Conservation (phyloP, 495 filamentous ascomycete species). For the Venustampulla echinocandica region DNA sequence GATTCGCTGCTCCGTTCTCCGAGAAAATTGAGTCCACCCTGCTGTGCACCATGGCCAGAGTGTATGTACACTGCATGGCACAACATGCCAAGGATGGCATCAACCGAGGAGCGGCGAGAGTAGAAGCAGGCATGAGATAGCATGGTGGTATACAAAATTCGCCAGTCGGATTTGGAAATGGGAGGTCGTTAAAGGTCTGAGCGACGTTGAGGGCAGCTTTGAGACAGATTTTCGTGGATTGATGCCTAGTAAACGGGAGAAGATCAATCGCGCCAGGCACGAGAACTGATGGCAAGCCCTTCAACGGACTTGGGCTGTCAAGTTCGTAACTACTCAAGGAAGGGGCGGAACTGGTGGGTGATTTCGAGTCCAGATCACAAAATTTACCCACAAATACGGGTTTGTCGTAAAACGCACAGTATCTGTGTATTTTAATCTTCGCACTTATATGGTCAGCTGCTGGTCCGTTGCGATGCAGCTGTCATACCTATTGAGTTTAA, state of each 20-base stretch:
- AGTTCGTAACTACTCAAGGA: background rate
- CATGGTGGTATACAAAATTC: slow-evolving; percentile 1
- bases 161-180: slow-evolving; percentile 36
- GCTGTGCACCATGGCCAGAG: slow-evolving; percentile 40
- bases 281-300: background rate
- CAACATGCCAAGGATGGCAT: slow-evolving; percentile 55
- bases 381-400: slow-evolving; percentile 50
- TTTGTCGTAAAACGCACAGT: slow-evolving; percentile 49
- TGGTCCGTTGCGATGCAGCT: background rate
- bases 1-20: slow-evolving; percentile 14
- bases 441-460: slow-evolving; percentile 30
- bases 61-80: slow-evolving; percentile 53
- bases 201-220: slow-evolving; percentile 43
- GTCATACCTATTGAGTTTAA: slow-evolving; percentile 38
- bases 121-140: slow-evolving; percentile 2
- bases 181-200: slow-evolving; percentile 40
- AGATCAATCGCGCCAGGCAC: slow-evolving; percentile 1
- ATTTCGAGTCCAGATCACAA: slow-evolving; percentile 38
- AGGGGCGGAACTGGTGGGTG: slow-evolving; percentile 25
- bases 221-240: slow-evolving; percentile 46
- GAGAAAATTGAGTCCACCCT: slow-evolving; percentile 2
- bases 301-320: background rate
- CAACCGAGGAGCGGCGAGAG: slow-evolving; percentile 34
- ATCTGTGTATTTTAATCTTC: slow-evolving; percentile 52
- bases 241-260: slow-evolving; percentile 43